These are phyloP conservation scores for Lactarius quietus DNA, from an alignment of 768 basidiomycete species.

Conservation along the genomic window DNA sequence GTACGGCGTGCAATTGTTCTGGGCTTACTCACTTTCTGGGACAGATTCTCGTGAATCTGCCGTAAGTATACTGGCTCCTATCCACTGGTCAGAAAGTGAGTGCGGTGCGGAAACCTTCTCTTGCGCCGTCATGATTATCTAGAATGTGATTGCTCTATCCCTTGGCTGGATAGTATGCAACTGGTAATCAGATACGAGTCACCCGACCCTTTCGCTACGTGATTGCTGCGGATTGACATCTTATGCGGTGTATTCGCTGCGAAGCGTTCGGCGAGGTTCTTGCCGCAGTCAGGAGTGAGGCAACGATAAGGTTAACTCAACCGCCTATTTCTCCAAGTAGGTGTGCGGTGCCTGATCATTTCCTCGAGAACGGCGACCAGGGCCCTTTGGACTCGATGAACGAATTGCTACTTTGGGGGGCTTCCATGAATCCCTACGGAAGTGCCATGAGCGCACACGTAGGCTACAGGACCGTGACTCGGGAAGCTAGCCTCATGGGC, in stretches of 20 bases:
- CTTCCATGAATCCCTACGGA: not conserved
- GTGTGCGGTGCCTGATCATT: not conserved
- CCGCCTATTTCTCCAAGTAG: not conserved
- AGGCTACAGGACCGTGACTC: not conserved
- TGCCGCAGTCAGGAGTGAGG: not conserved
- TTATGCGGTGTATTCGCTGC: not conserved
- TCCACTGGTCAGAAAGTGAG: not conserved
- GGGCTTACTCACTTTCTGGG: not conserved
- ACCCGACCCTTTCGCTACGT: not conserved
- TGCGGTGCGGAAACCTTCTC: not conserved
- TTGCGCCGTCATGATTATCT: not conserved
- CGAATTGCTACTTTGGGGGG: not conserved
- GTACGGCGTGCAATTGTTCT: not conserved
- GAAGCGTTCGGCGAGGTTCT: not conserved
- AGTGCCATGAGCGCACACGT: not conserved
- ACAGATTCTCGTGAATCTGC: not conserved
- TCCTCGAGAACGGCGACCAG: not conserved
- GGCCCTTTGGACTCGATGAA: not conserved
- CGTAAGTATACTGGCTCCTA: not conserved
- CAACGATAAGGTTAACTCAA: not conserved
- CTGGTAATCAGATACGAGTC: not conserved
- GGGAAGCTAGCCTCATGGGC: not conserved
- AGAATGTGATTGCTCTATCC: not conserved
- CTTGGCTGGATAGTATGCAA: not conserved
- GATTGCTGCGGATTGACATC: not conserved